Percentiles rank a stretch among this genome's conserved stretches.
Conservation (phyloP, 1,139 yeast genomes). For the Magnusiomyces fungicola region DNA sequence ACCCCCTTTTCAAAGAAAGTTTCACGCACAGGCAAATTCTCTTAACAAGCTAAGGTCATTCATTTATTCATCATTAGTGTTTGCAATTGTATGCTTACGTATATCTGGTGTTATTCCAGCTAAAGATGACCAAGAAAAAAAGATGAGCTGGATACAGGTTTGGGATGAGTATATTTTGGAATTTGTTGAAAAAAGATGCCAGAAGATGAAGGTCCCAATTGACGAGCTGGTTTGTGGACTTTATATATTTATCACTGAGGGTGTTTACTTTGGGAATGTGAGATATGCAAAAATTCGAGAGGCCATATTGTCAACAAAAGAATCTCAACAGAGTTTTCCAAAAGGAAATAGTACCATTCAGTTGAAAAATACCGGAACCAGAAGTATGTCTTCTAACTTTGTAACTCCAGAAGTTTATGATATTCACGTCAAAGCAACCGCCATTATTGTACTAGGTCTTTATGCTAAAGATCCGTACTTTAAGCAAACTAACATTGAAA, state of each 20-base stretch:
- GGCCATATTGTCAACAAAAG: background rate
- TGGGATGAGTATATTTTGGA: background rate
- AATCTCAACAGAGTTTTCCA: background rate
- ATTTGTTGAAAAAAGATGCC: background rate
- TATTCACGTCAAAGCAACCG: background rate
- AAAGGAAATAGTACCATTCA: background rate
- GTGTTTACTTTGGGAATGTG: background rate
- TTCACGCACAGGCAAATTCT: background rate
- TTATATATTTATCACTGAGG: background rate
- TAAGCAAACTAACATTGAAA: no score
- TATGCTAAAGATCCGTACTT: no score
- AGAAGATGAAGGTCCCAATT: background rate
- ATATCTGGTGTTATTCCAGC: background rate
- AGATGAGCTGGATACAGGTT: background rate
- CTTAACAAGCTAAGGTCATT: background rate
- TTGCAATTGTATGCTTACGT: background rate
- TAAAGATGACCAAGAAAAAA: background rate
- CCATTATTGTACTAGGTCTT: background rate
- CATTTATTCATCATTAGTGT: background rate
- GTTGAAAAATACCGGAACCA: background rate
- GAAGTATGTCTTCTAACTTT: no score
- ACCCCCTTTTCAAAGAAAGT: background rate
- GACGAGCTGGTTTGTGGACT: background rate
- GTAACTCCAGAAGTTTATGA: background rate
- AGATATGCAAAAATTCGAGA: background rate